Evolutionary conservation across 78 protist genomes (phyloP).

Genomic region (Chrysochromulina parva): DNA sequence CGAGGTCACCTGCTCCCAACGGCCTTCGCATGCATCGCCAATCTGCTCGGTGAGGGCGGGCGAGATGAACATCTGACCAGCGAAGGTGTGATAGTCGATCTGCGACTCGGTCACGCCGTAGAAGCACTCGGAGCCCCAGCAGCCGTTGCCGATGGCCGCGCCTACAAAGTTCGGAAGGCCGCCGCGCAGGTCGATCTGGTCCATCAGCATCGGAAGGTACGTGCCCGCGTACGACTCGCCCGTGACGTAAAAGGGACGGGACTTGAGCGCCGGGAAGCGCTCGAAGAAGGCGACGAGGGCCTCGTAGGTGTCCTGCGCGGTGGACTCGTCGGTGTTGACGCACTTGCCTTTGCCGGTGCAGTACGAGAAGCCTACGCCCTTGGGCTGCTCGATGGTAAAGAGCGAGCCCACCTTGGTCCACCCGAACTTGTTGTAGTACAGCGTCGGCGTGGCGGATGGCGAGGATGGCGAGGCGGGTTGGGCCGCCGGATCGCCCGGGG

Average conservation of each 20-base stretch:
- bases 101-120: not conserved
- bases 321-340: conserved; percentile 36
- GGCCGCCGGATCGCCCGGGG: too few relatives aligned
- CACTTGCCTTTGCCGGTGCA: not conserved
- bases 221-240: conserved; percentile 77
- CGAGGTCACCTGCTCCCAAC: not conserved
- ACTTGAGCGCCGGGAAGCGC: conserved; percentile 39
- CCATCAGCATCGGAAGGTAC: conserved; percentile 53
- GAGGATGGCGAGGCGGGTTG: too few relatives aligned
- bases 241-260: conserved; percentile 44
- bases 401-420: conserved; percentile 70
- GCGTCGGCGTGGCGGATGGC: too few relatives aligned
- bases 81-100: not conserved
- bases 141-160: conserved; percentile 20
- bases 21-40: too few relatives aligned
- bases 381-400: conserved; percentile 61
- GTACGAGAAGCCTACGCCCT: conserved; percentile 68
- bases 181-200: not conserved
- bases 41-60: not conserved
- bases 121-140: conserved; percentile 7
- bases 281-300: conserved; percentile 44
- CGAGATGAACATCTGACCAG: not conserved
- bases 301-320: conserved; percentile 42
- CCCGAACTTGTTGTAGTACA: too few relatives aligned
- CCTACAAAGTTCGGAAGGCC: not conserved